Conservation (phyloP, 768 basidiomycete species). For the Chalciporus piperatus region DNA sequence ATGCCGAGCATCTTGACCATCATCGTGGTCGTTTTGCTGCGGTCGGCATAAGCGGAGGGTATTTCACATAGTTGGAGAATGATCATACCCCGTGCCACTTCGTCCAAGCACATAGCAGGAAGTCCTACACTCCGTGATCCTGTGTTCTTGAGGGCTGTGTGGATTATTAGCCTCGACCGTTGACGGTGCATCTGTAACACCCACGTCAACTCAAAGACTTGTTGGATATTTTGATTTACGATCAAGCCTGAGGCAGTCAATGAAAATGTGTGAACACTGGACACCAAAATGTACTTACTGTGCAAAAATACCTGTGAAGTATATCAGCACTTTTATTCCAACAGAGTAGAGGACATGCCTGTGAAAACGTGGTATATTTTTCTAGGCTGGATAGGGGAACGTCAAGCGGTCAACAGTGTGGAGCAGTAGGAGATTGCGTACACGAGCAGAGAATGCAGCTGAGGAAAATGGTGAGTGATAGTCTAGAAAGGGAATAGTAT, state of each 20-base stretch:
- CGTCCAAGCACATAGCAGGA: constrained; percentile 69
- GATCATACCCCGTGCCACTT: constrained; percentile 53
- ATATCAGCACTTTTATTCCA: constrained; percentile 37
- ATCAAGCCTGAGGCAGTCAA: constrained; percentile 20
- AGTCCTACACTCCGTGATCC: constrained; percentile 55
- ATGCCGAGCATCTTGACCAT: constrained; percentile 73
- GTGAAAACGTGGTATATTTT: constrained; percentile 31
- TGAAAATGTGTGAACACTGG: background rate
- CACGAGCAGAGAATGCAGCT: constrained; percentile 62
- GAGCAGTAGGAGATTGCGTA: constrained; percentile 31
- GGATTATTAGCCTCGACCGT: constrained; percentile 14
- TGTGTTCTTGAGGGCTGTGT: constrained; percentile 45
- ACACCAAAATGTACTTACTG: constrained; percentile 15
- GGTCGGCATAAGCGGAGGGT: no score
- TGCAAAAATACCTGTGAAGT: constrained; percentile 19
- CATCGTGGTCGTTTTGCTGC: constrained; percentile 71
- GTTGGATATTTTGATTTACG: constrained; percentile 21
- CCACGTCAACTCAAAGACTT: constrained; percentile 27
- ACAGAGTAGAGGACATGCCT: constrained; percentile 15
- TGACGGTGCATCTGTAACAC: background rate
- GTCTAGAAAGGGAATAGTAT: background rate
- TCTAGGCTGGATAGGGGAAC: constrained; percentile 24
- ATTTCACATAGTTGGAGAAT: no score
- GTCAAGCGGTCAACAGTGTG: background rate
- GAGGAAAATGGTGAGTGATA: background rate